phyloP scores from a whole-genome alignment of 129 eudicot species.

The Cynara cardunculus region DNA sequence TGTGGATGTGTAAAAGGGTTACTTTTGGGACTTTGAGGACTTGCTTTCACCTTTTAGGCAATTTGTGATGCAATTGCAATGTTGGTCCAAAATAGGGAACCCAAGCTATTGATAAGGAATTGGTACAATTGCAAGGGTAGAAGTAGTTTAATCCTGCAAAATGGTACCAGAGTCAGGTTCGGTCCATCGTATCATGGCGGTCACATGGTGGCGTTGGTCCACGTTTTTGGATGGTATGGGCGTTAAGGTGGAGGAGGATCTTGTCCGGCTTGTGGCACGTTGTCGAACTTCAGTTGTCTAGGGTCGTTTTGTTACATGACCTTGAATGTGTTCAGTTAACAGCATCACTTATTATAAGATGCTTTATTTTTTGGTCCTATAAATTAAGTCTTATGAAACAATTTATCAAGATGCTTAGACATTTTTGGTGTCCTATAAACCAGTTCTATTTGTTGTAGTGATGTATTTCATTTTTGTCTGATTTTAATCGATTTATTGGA shows the following conservation, averaged over 20 bases:
- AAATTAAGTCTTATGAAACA: too few species aligned
- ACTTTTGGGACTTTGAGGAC: conserved; percentile 26
- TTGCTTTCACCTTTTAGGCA: conserved; percentile 30
- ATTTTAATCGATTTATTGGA: not conserved
- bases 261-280: not conserved
- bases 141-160: conserved; percentile 9
- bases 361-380: too few species aligned
- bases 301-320: not conserved
- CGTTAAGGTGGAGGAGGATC: not conserved
- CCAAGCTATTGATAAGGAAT: not conserved
- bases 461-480: not conserved
- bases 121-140: conserved; percentile 23
- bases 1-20: conserved; percentile 4
- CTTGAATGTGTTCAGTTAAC: not conserved
- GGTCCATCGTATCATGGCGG: not conserved
- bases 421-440: too few species aligned
- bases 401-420: too few species aligned
- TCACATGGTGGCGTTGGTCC: not conserved
- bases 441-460: too few species aligned
- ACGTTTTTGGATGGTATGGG: not conserved
- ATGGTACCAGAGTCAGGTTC: not conserved
- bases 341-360: not conserved
- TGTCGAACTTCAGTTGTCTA: not conserved
- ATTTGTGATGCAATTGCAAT: conserved; percentile 21
- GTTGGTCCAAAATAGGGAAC: conserved; percentile 14